These are phyloP conservation scores for Stevia rebaudiana DNA, from an alignment of 140 eudicot genomes.

Conservation along the genomic window DNA sequence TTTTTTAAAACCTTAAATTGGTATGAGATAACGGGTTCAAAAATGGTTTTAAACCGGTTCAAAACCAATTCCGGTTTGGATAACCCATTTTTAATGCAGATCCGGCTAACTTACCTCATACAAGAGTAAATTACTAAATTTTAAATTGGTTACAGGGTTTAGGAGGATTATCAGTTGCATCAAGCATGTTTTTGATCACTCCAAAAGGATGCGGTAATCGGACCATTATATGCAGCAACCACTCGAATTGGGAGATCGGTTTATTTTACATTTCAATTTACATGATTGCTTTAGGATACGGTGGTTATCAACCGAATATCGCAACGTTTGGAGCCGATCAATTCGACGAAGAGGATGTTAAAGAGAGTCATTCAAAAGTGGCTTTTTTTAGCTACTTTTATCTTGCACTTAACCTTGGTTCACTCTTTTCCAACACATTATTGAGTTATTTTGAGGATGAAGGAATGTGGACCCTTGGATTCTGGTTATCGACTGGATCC, in stretches of 20 bases:
- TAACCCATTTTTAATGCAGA: too few relatives aligned
- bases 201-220: constrained; percentile 88
- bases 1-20: too few relatives aligned
- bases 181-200: constrained; percentile 62
- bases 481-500: constrained; percentile 73
- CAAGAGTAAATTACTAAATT: background rate
- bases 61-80: too few relatives aligned
- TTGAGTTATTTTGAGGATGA: constrained; percentile 77
- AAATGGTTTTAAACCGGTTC: too few relatives aligned
- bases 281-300: constrained; percentile 80
- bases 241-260: constrained; percentile 60
- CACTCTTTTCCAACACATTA: constrained; percentile 78
- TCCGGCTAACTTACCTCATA: background rate
- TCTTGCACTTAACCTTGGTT: constrained; percentile 78
- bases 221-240: constrained; percentile 39
- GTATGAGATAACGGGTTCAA: too few relatives aligned
- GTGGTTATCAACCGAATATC: constrained; percentile 94
- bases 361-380: constrained; percentile 63
- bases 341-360: constrained; percentile 62
- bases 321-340: constrained; percentile 96
- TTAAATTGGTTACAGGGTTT: constrained; percentile 46
- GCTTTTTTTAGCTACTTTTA: constrained; percentile 90
- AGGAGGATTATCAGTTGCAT: constrained; percentile 50
- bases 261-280: constrained; percentile 74
- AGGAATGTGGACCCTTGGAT: constrained; percentile 84